Base-by-base conservation (phyloP, 352 stramenopile genomes). In the Pythium chondricola region DNA sequence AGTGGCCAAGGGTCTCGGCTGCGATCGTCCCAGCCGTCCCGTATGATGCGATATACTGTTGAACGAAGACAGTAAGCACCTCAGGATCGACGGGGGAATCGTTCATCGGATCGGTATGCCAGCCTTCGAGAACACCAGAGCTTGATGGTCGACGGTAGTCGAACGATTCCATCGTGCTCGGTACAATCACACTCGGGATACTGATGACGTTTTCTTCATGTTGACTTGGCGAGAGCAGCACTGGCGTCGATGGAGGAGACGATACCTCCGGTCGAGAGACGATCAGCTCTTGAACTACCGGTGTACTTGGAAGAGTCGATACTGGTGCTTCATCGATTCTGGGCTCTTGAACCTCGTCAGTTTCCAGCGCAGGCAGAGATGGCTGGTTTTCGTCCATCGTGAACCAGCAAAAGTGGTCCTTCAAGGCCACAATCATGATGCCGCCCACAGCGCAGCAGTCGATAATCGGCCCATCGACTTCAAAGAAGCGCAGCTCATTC, bases 401-500 rank as follows among this genome's bases (percentile, higher is more conserved):
- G 21, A 59, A 65, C 29, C 52, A 48, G n/a, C 57, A 61, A 11
- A 63, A 21, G 58, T 62, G 52, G 24, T 33, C 14, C 27, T 31
- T 32, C 27, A 69, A 22, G 2, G 47, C 53, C 18, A 24, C 53
- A 2, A 54, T 7, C 3, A 45, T 35, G n/a, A 54, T 42, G 21
- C 31, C 60, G 1, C 49, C 51, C 10, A 71, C n/a, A 7, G 76
- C 21, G 30, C 59, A 52, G 31, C 74, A 64, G 43, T 80, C 68
- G 8, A 86, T 35, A 4, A 84, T 62, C 2, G 77, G 69, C 17
- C 45, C 50, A 20, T 72, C 68, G 20, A 88, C 52, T 4, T 88
- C 74, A 41, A 86, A 88, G 43, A 84, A 85, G 4, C 71, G 65
- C 4, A 71, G 53, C 42, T 86, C 77, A 1, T 77, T 44, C 2